Percentiles rank a stretch among this genome's conserved stretches.
Evolutionary conservation across 2,329 filamentous ascomycete genomes (phyloP).

Genomic region (Colletotrichum brevisporum): DNA sequence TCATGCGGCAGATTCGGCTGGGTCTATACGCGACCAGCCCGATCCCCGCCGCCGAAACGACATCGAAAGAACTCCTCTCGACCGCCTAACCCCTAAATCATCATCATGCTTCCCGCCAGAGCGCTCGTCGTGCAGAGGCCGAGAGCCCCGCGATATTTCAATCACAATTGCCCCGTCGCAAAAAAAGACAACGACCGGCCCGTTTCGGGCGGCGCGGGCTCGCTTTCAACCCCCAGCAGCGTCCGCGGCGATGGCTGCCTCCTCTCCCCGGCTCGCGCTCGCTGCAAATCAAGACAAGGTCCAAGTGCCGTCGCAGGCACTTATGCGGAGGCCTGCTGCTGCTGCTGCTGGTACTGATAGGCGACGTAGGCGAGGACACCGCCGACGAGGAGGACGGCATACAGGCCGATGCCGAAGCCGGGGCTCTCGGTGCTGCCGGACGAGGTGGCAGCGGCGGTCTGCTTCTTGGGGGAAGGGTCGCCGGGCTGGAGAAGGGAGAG

Average conservation of each 20-base stretch:
- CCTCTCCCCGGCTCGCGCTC: neutral
- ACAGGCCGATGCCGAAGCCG: slow-evolving; percentile 82
- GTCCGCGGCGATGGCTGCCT: neutral
- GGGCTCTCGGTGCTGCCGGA: slow-evolving; percentile 63
- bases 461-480: slow-evolving; percentile 80
- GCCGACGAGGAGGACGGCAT: slow-evolving; percentile 84
- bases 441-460: slow-evolving; percentile 63
- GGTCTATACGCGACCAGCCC: slow-evolving; percentile 10
- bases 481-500: slow-evolving; percentile 69
- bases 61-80: slow-evolving; percentile 10
- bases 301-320: neutral
- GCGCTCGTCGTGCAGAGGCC: neutral
- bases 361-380: slow-evolving; percentile 82
- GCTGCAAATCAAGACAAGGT: slow-evolving; percentile 4
- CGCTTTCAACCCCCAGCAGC: slow-evolving; percentile 7
- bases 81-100: slow-evolving; percentile 3
- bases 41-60: slow-evolving; percentile 16
- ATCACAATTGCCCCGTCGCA: slow-evolving; percentile 7
- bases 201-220: slow-evolving; percentile 14
- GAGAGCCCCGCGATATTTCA: slow-evolving; percentile 1
- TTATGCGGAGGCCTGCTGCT: slow-evolving; percentile 52
- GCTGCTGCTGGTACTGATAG: slow-evolving; percentile 87
- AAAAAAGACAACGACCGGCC: neutral
- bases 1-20: slow-evolving; percentile 25
- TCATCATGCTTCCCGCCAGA: slow-evolving; percentile 18